These are phyloP conservation scores for Auricularia cornea DNA, from an alignment of 768 basidiomycete species.

Conservation along the genomic window DNA sequence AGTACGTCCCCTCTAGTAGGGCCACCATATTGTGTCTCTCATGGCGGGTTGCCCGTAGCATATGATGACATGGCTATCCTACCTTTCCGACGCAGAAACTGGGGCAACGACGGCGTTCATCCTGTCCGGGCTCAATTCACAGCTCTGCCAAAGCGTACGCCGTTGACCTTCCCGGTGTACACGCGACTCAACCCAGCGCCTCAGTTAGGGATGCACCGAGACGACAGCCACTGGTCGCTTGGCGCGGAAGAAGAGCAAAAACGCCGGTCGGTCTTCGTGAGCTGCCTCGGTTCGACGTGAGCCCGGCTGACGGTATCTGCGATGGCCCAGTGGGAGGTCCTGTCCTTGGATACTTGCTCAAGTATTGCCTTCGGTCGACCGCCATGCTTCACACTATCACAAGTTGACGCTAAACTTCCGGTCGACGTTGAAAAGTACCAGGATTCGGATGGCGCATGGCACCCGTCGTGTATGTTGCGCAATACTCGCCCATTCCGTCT, in stretches of 20 bases:
- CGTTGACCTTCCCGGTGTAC: too few species aligned
- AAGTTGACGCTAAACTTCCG: conserved; percentile 60
- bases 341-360: not conserved
- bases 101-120: not conserved
- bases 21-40: not conserved
- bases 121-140: not conserved
- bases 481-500: too few species aligned
- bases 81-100: not conserved
- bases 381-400: conserved; percentile 56
- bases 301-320: not conserved
- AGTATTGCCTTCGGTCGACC: conserved; percentile 59
- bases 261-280: not conserved
- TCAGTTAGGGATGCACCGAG: not conserved
- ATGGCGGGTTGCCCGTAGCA: not conserved
- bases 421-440: conserved; percentile 37
- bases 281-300: not conserved
- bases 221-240: not conserved
- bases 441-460: conserved; percentile 32
- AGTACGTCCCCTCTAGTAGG: too few species aligned
- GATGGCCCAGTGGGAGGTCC: not conserved
- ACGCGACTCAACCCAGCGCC: not conserved
- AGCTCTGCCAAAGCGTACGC: not conserved
- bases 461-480: conserved; percentile 48
- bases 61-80: not conserved
- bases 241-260: not conserved